Evolutionary conservation across 1,139 yeast species (phyloP).

Genomic region (Nakaseomyces delphensis): DNA sequence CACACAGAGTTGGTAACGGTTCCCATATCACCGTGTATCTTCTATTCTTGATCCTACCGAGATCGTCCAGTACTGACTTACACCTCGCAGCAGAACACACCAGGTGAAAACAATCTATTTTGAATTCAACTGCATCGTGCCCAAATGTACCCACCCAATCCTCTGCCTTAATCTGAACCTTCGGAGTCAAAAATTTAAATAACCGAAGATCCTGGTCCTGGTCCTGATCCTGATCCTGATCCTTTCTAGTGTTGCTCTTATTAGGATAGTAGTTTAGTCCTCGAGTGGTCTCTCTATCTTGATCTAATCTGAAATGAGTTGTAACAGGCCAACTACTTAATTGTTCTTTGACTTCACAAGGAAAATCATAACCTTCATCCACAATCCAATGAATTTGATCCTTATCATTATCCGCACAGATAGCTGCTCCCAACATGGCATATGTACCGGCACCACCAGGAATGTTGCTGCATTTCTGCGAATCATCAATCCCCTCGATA

Average conservation of each 20-base stretch:
- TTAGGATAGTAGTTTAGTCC: conserved; percentile 67
- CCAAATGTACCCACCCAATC: conserved; percentile 40
- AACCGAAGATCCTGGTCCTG: conserved; percentile 40
- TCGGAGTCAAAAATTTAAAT: conserved; percentile 52
- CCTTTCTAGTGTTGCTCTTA: too few species aligned
- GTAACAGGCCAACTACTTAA: conserved; percentile 57
- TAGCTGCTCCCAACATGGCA: conserved; percentile 69
- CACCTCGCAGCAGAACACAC: conserved; percentile 67
- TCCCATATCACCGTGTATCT: conserved; percentile 63
- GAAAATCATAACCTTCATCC: conserved; percentile 77
- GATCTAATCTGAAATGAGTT: conserved; percentile 44
- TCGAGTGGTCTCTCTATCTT: conserved; percentile 56
- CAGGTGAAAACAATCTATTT: conserved; percentile 46
- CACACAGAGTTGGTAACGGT: conserved; percentile 75
- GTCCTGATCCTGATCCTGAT: conserved; percentile 23
- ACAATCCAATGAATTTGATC: conserved; percentile 53
- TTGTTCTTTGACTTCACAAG: conserved; percentile 38
- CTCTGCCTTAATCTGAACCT: conserved; percentile 50
- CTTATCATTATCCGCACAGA: conserved; percentile 36
- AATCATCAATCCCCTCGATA: conserved; percentile 40
- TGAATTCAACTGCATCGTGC: conserved; percentile 34
- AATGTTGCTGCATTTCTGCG: conserved; percentile 42
- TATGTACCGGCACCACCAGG: conserved; percentile 90
- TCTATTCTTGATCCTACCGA: conserved; percentile 19
- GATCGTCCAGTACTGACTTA: conserved; percentile 36